Base-by-base conservation (phyloP, 1,139 yeast genomes). In the Spencermartinsiella ligniputridi region DNA sequence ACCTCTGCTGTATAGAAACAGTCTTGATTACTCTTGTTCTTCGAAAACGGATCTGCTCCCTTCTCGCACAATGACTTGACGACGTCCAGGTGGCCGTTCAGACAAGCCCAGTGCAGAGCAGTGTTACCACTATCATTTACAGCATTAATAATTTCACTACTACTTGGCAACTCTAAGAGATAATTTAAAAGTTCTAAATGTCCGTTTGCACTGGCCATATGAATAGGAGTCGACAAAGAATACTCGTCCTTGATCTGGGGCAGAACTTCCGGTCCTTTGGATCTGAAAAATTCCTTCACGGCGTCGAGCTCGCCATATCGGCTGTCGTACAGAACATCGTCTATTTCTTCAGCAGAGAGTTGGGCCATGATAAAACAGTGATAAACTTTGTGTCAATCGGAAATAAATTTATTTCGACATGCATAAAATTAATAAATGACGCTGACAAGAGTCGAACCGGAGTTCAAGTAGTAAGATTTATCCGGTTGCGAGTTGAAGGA, bases 151-250 rank as follows among this genome's bases (percentile, higher is more conserved):
- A 81, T 67, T 18, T 22, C 62, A 64, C 32, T 78, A 33, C 52
- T 50, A 17, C 47, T 46, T 3, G 83, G 56, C 29, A 80, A 60
- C 1, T 77, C 70, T 37, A 88, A 61, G 37, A 88, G 68, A 58
- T 75, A 83, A 55, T 76, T 65, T 27, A 85, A 76, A 4, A 81
- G 78, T 40, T 80, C 88, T n/a, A 70, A 52, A 61, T 90, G 95
- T 0, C 97, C 97, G 64, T 92, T 92, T 27, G 94, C 98, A 27
- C 95, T 81, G 1, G 97, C 96, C 89, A 87, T 86, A 61, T 92
- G 98, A 42, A 92, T 68, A 11, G 96, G 84, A 0, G 96, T 87
- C 44, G 85, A 78, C 42, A 75, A 66, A 1, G 89, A 75, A 41
- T 66, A 71, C 39, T 81, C 82, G 53, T 86, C 94, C 56, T 75